Conservation (phyloP, 768 basidiomycete genomes). For the Clitopilus passeckerianus region DNA sequence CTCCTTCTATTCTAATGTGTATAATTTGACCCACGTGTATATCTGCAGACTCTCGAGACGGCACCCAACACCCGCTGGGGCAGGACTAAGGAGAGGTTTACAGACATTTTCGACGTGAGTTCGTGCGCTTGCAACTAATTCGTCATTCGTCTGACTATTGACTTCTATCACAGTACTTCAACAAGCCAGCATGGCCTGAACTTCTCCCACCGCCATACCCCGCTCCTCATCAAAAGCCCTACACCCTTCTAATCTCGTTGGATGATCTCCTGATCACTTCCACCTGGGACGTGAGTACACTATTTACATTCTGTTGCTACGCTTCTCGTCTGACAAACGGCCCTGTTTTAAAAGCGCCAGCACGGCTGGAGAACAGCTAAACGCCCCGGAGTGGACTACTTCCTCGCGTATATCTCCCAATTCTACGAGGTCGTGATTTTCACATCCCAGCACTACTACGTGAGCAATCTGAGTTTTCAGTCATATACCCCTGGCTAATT, state of each 20-base stretch:
- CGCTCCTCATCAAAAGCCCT: constrained; percentile 80
- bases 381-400: constrained; percentile 96
- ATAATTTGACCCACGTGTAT: background rate
- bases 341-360: constrained; percentile 55
- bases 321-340: background rate
- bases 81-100: constrained; percentile 57
- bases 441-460: constrained; percentile 86
- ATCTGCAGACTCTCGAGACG: constrained; percentile 48
- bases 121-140: background rate
- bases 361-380: constrained; percentile 98
- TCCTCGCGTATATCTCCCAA: constrained; percentile 93
- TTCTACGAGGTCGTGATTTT: constrained; percentile 99
- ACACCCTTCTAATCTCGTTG: constrained; percentile 86
- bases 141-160: background rate
- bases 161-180: constrained; percentile 61
- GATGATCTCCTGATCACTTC: constrained; percentile 91
- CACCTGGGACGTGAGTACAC: constrained; percentile 85
- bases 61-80: constrained; percentile 61
- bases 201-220: constrained; percentile 86
- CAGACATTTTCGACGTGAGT: constrained; percentile 66
- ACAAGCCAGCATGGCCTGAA: constrained; percentile 90
- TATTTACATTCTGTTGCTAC: background rate
- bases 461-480: constrained; percentile 32
- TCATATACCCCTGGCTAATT: constrained; percentile 1
- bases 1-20: background rate